Base-by-base conservation (phyloP, 2,329 filamentous ascomycete species). In the Trichoderma sp. region DNA sequence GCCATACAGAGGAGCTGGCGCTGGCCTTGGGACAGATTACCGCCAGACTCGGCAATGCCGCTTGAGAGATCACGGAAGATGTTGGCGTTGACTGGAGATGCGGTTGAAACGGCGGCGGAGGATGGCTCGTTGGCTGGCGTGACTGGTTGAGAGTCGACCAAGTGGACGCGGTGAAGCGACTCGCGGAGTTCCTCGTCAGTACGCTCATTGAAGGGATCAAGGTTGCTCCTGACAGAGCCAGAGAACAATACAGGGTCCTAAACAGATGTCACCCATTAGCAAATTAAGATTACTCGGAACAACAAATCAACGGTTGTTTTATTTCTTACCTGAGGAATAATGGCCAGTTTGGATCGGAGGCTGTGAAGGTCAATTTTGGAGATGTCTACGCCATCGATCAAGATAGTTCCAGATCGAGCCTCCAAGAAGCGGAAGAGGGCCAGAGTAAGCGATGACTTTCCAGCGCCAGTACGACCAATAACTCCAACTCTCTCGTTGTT, bases 171-270 rank as follows among this genome's bases (percentile, higher is more conserved):
- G 53, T 87, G 84, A 1, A 96, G 84, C 0, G 90, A 91, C 75
- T 93, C 91, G 47, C 86, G 86, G 4, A 96, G 87, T 76, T 92
- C 90, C 1, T 83, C 84, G 74, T 95, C 92, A 1, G 84, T 87
- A 77, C 93, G 89, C 73, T 92, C 85, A 70, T 91, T 85, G 76
- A 95, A 94, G 0, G 93, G 91, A 77, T 96, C 93, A 5, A 96
- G 85, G 76, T 95, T 95, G 57, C 86, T 89, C 56, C 93, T 87
- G 24, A 96, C 84, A 0, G 92, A 94, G 26, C 93, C 93, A 1
- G 91, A 93, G 82, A 96, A 95, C 7, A 96, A 85, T 1, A 95
- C 92, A 0, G 93, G 93, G 75, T 95, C 93, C 81, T 94, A 75
- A 1, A 8, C 39, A 67, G 77, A 66, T 77, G 74, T 65, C 12